Conservation (phyloP, 805 yeast species). For the Candida railenensis region DNA sequence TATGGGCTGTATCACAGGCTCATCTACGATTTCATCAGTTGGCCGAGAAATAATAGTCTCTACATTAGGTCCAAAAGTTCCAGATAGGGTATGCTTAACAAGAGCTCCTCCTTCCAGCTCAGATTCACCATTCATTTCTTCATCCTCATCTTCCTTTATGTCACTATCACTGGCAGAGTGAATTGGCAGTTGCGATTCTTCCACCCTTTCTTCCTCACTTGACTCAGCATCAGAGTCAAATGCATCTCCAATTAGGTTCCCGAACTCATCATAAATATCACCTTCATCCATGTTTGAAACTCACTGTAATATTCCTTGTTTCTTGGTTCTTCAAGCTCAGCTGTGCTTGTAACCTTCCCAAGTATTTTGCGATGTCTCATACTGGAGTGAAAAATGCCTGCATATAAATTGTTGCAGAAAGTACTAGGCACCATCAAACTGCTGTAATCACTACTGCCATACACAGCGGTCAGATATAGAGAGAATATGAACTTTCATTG, state of each 20-base stretch:
- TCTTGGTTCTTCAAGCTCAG: too few relatives aligned
- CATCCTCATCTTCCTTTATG: slow-evolving; percentile 19
- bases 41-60: slow-evolving; percentile 56
- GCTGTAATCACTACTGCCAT: too few relatives aligned
- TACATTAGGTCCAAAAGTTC: slow-evolving; percentile 60
- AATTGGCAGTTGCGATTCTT: slow-evolving; percentile 15
- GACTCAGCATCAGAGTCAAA: slow-evolving; percentile 38
- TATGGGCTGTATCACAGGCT: slow-evolving; percentile 65
- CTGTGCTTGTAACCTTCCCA: too few relatives aligned
- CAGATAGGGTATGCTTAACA: slow-evolving; percentile 26
- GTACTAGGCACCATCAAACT: too few relatives aligned
- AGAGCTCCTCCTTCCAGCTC: slow-evolving; percentile 2
- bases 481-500: too few relatives aligned
- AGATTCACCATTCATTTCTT: slow-evolving; percentile 12
- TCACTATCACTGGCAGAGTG: slow-evolving; percentile 7
- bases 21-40: slow-evolving; percentile 27
- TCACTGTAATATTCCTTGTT: too few relatives aligned
- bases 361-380: too few relatives aligned
- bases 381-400: neutral
- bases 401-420: neutral
- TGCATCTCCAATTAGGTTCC: slow-evolving; percentile 60
- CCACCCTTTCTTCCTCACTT: slow-evolving; percentile 1
- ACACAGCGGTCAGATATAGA: too few relatives aligned
- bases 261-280: slow-evolving; percentile 79
- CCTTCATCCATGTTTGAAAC: slow-evolving; percentile 56